Conservation (phyloP, 257 asterid species). For the Cynanchum wilfordii region DNA sequence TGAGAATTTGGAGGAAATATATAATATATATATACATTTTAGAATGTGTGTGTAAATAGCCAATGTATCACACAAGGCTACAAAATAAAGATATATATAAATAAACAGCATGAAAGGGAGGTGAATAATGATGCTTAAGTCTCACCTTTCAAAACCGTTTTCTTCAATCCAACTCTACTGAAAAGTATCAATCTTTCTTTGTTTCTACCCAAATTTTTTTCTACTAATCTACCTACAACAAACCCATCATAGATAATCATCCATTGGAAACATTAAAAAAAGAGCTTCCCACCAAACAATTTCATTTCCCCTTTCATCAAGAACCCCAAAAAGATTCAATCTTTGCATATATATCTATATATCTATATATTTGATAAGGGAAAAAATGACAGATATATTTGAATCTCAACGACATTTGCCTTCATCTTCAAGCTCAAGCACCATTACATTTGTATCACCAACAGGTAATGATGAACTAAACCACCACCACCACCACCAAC, state of each 20-base stretch:
- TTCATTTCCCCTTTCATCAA: constrained; percentile 18
- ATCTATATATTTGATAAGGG: not conserved
- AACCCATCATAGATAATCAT: constrained; percentile 20
- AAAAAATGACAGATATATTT: constrained; percentile 47
- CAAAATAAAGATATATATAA: not conserved
- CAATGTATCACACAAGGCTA: not conserved
- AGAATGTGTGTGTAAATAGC: not conserved
- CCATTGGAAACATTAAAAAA: not conserved
- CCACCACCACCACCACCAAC: constrained; percentile 25
- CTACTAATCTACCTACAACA: constrained; percentile 20
- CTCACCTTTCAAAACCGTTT: constrained; percentile 63
- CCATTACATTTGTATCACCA: constrained; percentile 29
- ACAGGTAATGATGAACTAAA: constrained; percentile 46
- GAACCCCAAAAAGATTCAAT: constrained; percentile 8
- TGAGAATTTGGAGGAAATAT: not conserved
- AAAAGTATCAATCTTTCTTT: constrained; percentile 13
- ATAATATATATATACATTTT: not conserved
- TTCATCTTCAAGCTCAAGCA: constrained; percentile 62
- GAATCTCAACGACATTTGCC: constrained; percentile 43
- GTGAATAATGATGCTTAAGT: constrained; percentile 40
- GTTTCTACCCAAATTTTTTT: too few relatives aligned
- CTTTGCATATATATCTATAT: not conserved
- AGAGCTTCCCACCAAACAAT: constrained; percentile 38
- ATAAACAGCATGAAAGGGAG: not conserved
- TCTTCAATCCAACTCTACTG: constrained; percentile 46